These are phyloP conservation scores for Graphium sp. DNA, from an alignment of 2,329 filamentous ascomycete species.

Conservation along the genomic window DNA sequence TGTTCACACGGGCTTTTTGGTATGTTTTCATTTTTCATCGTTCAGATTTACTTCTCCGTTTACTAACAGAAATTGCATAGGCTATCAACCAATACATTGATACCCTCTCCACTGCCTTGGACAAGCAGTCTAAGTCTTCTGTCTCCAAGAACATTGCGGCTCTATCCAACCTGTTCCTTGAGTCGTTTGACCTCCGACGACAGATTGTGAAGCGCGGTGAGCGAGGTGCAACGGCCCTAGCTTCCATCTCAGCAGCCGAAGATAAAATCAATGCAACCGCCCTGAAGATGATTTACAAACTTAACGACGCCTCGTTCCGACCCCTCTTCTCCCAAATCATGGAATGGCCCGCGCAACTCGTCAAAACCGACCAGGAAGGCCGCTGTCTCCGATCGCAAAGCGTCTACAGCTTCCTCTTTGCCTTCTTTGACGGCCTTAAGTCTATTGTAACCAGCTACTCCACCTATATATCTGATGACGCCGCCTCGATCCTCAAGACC, in stretches of 20 bases:
- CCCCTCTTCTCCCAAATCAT: constrained; percentile 79
- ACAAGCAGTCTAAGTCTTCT: constrained; percentile 59
- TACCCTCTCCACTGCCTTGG: constrained; percentile 53
- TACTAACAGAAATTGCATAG: constrained; percentile 20
- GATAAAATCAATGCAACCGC: constrained; percentile 56
- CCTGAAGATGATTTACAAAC: constrained; percentile 87
- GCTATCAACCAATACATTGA: constrained; percentile 54
- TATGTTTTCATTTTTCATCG: constrained; percentile 22
- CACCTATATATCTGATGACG: constrained; percentile 65
- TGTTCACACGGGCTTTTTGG: constrained; percentile 40
- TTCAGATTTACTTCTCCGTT: not conserved
- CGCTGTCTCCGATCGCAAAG: constrained; percentile 50
- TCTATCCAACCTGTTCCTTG: constrained; percentile 49
- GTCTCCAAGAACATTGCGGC: constrained; percentile 59
- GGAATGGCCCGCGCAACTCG: constrained; percentile 55
- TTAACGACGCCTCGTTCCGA: constrained; percentile 86
- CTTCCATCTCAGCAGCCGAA: constrained; percentile 43
- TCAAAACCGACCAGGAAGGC: constrained; percentile 43
- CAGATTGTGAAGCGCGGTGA: constrained; percentile 29
- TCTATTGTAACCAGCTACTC: constrained; percentile 90
- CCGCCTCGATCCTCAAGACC: constrained; percentile 40
- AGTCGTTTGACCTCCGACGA: constrained; percentile 48
- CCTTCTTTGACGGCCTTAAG: constrained; percentile 75
- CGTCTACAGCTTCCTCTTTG: constrained; percentile 63
- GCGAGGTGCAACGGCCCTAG: constrained; percentile 26